Evolutionary conservation across 305 asterid species (phyloP).

Genomic region (Rubia peregrina): DNA sequence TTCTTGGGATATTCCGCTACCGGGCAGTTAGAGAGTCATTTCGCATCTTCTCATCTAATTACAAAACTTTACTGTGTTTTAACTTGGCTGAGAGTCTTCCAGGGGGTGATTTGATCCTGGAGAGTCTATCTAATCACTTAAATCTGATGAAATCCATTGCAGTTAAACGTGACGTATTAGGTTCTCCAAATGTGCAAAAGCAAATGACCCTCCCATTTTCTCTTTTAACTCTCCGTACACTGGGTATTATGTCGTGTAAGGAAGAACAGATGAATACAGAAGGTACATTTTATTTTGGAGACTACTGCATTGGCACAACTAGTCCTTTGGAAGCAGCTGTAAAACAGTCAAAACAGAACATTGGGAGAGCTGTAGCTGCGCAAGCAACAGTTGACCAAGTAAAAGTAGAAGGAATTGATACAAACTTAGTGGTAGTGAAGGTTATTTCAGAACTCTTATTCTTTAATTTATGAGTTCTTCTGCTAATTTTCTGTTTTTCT

Average conservation of each 20-base stretch:
- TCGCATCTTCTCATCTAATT: constrained; percentile 50
- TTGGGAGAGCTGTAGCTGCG: constrained; percentile 88
- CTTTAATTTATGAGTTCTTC: constrained; percentile 17
- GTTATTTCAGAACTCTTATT: constrained; percentile 27
- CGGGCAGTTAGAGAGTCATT: constrained; percentile 86
- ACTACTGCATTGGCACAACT: constrained; percentile 57
- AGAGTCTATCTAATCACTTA: constrained; percentile 54
- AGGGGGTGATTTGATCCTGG: constrained; percentile 76
- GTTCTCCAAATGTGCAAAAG: constrained; percentile 52
- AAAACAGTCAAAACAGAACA: constrained; percentile 66
- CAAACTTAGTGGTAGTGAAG: constrained; percentile 84
- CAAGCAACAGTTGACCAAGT: constrained; percentile 88
- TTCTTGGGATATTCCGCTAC: constrained; percentile 68
- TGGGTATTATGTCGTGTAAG: constrained; percentile 43
- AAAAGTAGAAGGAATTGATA: constrained; percentile 89
- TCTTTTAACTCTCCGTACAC: constrained; percentile 51
- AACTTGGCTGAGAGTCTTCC: constrained; percentile 97
- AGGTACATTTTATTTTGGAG: constrained; percentile 41
- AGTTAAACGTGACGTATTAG: constrained; percentile 31
- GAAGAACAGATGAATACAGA: constrained; percentile 40
- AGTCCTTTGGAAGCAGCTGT: constrained; percentile 73
- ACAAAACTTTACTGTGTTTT: constrained; percentile 75
- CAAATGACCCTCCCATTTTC: constrained; percentile 43
- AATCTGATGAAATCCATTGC: constrained; percentile 33
- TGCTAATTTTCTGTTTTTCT: constrained; percentile 12